Base-by-base conservation (phyloP, 2,329 filamentous ascomycete genomes). In the Cytospora paraplurivora region DNA sequence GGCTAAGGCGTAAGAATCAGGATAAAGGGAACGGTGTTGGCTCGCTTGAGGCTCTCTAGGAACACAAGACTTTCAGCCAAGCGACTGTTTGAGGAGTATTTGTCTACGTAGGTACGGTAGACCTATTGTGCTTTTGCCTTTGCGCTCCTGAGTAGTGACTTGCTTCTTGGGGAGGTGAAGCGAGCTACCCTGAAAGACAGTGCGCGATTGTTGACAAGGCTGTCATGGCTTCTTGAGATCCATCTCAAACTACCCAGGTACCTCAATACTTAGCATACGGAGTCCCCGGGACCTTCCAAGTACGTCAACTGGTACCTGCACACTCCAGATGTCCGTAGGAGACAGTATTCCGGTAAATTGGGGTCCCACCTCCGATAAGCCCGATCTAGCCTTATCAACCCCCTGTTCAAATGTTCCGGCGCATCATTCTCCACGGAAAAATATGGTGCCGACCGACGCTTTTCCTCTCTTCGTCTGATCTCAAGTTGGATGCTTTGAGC, bases 401-500 rank as follows among this genome's bases (percentile, higher is more conserved):
- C 41, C 41, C n/a, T 47, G 41, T n/a, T 47, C 15, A 47, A 47
- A 8, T 47, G 41, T n/a, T 47, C 15, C n/a, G 19, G 41, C 41
- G 41, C 41, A 47, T 47, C 12, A 47, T 47, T 19, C 44, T 19
- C 44, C n/a, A 47, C 44, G 44, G 44, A 47, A 47, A 47, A 47
- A 47, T 19, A 47, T 47, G 44, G 44, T 4, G 21, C 44, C 44
- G 44, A 19, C 44, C 44, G 44, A 47, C 44, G 44, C n/a, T 47
- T 47, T 47, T 47, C 44, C 44, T 47, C 44, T 47, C 44, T 47
- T 47, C 44, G 21, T 21, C 44, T 19, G 44, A 47, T 47, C 44
- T 47, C 44, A 12, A 47, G 44, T 47, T 47, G 44, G 44, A 47
- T 47, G 44, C 44, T 47, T 47, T 47, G 44, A 47, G 44, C 44